Percentiles rank a stretch among this genome's conserved stretches.
phyloP scores from a whole-genome alignment of 2,329 filamentous ascomycete species.

The Microdochium paspali region DNA sequence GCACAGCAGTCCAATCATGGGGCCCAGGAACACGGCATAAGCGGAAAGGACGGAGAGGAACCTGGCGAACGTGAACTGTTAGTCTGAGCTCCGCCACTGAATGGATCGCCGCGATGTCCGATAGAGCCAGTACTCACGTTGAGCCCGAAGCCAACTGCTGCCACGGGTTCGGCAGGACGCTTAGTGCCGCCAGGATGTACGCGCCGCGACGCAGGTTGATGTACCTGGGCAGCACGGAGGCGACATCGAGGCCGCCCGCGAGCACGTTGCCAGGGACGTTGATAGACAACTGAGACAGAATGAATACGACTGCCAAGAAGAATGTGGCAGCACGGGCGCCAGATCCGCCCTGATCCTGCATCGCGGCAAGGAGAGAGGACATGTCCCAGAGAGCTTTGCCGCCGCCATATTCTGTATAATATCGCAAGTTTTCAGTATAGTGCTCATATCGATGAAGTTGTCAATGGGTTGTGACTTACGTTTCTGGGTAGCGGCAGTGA shows the following conservation, averaged over 20 bases:
- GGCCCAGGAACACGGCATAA: constrained; percentile 2
- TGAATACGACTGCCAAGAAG: constrained; percentile 11
- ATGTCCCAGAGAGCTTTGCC: constrained; percentile 15
- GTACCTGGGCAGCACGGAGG: not conserved
- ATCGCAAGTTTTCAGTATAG: too few species aligned
- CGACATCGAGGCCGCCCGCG: constrained; percentile 5
- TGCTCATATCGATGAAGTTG: not conserved
- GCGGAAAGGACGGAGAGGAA: constrained; percentile 2
- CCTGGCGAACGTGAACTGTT: too few species aligned
- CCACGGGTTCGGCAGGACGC: constrained; percentile 3
- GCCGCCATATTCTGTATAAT: constrained; percentile 8
- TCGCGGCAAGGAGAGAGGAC: constrained; percentile 9
- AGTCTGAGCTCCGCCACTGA: too few species aligned
- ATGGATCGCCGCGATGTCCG: too few species aligned
- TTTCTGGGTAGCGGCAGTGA: constrained; percentile 17
- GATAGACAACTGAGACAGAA: constrained; percentile 14
- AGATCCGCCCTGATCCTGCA: constrained; percentile 11
- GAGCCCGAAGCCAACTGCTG: constrained; percentile 1
- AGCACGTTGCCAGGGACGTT: constrained; percentile 16
- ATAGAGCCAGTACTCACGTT: too few species aligned
- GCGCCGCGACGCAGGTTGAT: constrained; percentile 2
- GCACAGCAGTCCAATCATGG: constrained; percentile 1
- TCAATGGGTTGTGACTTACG: constrained; percentile 5
- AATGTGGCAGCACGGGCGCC: constrained; percentile 9
- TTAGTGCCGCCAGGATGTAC: constrained; percentile 1